Evolutionary conservation across 108 stramenopile genomes (phyloP), one percentile per base, ranked within the genome.

Genomic region (Fistulifera solaris): DNA sequence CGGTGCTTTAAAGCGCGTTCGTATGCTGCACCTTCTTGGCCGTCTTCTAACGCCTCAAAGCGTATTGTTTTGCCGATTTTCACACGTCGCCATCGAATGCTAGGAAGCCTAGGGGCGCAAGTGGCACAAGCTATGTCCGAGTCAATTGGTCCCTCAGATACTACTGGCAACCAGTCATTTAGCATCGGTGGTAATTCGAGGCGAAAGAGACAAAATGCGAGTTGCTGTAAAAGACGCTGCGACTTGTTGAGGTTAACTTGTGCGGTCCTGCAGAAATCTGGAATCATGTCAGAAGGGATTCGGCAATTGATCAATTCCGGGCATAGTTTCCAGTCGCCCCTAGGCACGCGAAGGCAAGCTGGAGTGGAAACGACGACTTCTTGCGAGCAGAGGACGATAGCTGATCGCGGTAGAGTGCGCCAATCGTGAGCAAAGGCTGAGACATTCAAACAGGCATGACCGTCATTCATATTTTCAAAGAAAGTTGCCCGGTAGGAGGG

Each of bases 1-100:
- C 72, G 50, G 19, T 58, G 15, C 40, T 73, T 73, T 15, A 69
- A 27, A 7, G 57, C 28, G 4, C 41, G 62, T 61, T 73, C 72
- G 67, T 68, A 69, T 10, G 42, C 63, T 23, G 65, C 63, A 24
- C 67, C 67, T 45, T 61, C 16, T 44, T 59, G 35, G 26, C 63
- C 63, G 42, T 73, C 63, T 49, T 73, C 72, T 12, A 57, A 13
- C 16, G 72, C 61, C 23, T 47, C 23, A 52, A 48, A 72, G 10
- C 14, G 16, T 3, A 27, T 38, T 27, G 52, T 48, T 23, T 45
- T 40, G 13, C 61, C 62, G 28, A 58, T 62, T 24, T 21, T 14
- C 2, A 68, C 67, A 23, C 38, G 26, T 14, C 18, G 51, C 71
- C 71, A 72, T 25, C 45, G n/a, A 7, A 66, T 26, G 13, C 19